Conservation (phyloP, 805 yeast species). For the Lipomyces sp. region DNA sequence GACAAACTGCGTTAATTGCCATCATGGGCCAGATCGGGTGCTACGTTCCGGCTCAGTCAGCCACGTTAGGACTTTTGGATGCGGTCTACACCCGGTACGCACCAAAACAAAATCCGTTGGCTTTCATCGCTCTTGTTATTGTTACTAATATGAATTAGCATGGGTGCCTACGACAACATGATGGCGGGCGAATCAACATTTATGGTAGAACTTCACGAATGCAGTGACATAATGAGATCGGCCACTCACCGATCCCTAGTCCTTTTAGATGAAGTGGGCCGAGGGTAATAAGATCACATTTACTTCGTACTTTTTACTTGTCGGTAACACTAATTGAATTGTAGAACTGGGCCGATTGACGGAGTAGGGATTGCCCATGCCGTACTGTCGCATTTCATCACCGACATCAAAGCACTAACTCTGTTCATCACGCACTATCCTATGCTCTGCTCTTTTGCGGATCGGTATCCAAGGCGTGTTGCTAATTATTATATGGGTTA, state of each 20-base stretch:
- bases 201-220: conserved; percentile 74
- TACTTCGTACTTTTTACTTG: background rate
- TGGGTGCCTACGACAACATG: conserved; percentile 85
- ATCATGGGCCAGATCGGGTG: conserved; percentile 81
- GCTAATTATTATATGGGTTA: conserved; percentile 76
- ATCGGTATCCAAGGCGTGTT: conserved; percentile 49
- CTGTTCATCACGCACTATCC: conserved; percentile 88
- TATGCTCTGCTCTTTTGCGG: conserved; percentile 58
- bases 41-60: conserved; percentile 68
- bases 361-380: conserved; percentile 83
- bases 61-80: conserved; percentile 70
- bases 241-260: conserved; percentile 63
- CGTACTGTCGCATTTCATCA: conserved; percentile 62
- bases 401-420: conserved; percentile 56
- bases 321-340: background rate
- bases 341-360: conserved; percentile 65
- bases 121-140: background rate
- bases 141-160: conserved; percentile 52
- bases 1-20: conserved; percentile 70
- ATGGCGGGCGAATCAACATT: conserved; percentile 80
- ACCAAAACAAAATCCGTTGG: background rate
- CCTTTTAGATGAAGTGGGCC: conserved; percentile 74
- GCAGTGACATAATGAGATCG: conserved; percentile 57
- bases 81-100: conserved; percentile 50
- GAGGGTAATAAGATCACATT: conserved; percentile 52